These are phyloP conservation scores for Pichia sorboxylosa DNA, from an alignment of 1,139 yeast genomes.

Conservation along the genomic window DNA sequence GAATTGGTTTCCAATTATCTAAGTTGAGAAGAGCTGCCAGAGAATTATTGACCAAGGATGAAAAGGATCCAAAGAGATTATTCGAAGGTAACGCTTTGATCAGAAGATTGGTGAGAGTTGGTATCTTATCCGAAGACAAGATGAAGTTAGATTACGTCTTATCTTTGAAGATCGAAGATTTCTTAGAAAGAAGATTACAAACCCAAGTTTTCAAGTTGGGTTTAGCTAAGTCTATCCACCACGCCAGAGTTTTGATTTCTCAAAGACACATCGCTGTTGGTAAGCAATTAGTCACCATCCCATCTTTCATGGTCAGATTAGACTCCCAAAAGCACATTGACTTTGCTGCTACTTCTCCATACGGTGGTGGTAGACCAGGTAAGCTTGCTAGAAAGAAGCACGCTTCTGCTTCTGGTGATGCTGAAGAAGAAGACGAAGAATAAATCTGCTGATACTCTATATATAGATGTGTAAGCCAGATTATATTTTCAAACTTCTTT, in stretches of 20 bases:
- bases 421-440: conserved; percentile 47
- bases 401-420: conserved; percentile 46
- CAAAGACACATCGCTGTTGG: conserved; percentile 99
- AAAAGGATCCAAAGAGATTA: conserved; percentile 99
- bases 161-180: conserved; percentile 96
- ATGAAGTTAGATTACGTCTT: conserved; percentile 99
- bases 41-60: conserved; percentile 98
- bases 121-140: conserved; percentile 98
- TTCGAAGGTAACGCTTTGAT: conserved; percentile 99
- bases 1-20: conserved; percentile 97
- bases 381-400: conserved; percentile 98
- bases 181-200: conserved; percentile 99
- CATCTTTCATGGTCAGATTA: conserved; percentile 99
- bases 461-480: too few species aligned
- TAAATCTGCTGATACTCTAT: conserved; percentile 6
- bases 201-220: conserved; percentile 99
- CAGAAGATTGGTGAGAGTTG: conserved; percentile 95
- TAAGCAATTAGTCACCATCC: conserved; percentile 97
- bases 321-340: conserved; percentile 99
- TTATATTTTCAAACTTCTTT: too few species aligned
- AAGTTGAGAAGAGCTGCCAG: conserved; percentile 99
- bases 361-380: conserved; percentile 99
- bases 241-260: conserved; percentile 96
- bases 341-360: conserved; percentile 97
- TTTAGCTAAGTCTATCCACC: conserved; percentile 99